Conservation (phyloP, 2,329 filamentous ascomycete species). For the Xenosphaeropsis pyriputrescens region DNA sequence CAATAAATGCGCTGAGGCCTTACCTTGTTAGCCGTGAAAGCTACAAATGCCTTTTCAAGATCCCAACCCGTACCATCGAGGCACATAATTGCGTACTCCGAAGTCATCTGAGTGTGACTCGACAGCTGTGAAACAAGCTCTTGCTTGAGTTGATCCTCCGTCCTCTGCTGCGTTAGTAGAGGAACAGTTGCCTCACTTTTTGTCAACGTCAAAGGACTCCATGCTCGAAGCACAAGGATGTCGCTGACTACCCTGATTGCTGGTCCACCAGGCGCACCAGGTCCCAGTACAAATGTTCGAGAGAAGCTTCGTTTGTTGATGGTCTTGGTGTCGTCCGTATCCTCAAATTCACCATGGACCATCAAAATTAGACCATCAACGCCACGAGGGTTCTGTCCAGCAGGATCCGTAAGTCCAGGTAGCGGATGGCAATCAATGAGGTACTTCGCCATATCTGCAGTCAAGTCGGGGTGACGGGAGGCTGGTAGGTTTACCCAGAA, state of each 20-base stretch:
- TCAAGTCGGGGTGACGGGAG: conserved; percentile 62
- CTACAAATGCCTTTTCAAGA: conserved; percentile 55
- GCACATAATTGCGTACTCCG: conserved; percentile 68
- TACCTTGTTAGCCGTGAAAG: conserved; percentile 67
- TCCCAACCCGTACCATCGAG: conserved; percentile 70
- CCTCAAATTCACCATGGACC: conserved; percentile 75
- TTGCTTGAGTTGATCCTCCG: conserved; percentile 38
- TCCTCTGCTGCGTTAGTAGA: conserved; percentile 9
- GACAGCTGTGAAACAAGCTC: conserved; percentile 63
- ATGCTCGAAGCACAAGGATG: conserved; percentile 59
- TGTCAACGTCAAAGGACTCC: conserved; percentile 28
- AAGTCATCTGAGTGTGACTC: conserved; percentile 65
- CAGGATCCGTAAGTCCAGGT: conserved; percentile 55
- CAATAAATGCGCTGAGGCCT: neutral
- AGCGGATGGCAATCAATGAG: conserved; percentile 70
- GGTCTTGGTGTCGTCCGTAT: conserved; percentile 42
- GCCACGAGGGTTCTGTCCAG: conserved; percentile 44
- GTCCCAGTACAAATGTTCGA: conserved; percentile 65
- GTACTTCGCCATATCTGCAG: conserved; percentile 54
- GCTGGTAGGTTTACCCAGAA: conserved; percentile 56
- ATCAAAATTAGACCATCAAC: conserved; percentile 67
- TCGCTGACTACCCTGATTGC: conserved; percentile 65
- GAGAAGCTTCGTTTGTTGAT: conserved; percentile 65
- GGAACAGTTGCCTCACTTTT: neutral
- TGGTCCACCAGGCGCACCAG: conserved; percentile 43